Evolutionary conservation across 2,329 filamentous ascomycete species (phyloP).

Genomic region (Colletotrichum phormii): DNA sequence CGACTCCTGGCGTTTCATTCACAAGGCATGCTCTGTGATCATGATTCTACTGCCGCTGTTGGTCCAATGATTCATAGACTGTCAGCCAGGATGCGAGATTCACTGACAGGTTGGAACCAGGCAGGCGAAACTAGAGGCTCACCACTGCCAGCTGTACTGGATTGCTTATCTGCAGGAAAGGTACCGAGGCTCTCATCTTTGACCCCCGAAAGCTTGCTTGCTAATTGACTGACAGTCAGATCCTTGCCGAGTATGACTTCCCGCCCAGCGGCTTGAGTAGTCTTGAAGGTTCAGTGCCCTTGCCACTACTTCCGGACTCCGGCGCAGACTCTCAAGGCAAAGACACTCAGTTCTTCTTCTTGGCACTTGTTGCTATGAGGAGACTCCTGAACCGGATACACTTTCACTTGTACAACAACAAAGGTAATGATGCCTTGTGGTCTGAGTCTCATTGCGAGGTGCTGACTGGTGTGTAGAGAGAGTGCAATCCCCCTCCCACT

Average conservation of each 20-base stretch:
- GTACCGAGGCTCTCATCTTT: not conserved
- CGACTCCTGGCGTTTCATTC: not conserved
- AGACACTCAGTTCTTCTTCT: constrained; percentile 23
- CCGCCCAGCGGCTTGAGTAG: constrained; percentile 6
- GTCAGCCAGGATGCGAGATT: not conserved
- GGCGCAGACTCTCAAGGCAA: not conserved
- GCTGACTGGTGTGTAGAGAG: not conserved
- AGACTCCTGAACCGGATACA: constrained; percentile 24
- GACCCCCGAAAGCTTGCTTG: not conserved
- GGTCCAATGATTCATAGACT: not conserved
- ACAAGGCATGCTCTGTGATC: not conserved
- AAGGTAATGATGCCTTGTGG: not conserved
- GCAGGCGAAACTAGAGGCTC: not conserved
- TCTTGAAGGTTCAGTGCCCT: constrained; percentile 3
- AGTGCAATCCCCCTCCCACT: not conserved
- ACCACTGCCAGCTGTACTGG: not conserved
- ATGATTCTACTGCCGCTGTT: not conserved
- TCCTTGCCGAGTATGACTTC: not conserved
- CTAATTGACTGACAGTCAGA: not conserved
- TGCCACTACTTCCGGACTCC: constrained; percentile 10
- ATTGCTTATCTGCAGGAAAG: not conserved
- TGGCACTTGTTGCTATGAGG: constrained; percentile 27
- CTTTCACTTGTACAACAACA: constrained; percentile 9
- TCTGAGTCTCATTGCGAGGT: not conserved
- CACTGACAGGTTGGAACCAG: not conserved